Percentiles rank a stretch among this genome's conserved stretches.
These are phyloP conservation scores for Macrophomina phaseolina DNA, from an alignment of 2,329 filamentous ascomycete species.

Conservation along the genomic window DNA sequence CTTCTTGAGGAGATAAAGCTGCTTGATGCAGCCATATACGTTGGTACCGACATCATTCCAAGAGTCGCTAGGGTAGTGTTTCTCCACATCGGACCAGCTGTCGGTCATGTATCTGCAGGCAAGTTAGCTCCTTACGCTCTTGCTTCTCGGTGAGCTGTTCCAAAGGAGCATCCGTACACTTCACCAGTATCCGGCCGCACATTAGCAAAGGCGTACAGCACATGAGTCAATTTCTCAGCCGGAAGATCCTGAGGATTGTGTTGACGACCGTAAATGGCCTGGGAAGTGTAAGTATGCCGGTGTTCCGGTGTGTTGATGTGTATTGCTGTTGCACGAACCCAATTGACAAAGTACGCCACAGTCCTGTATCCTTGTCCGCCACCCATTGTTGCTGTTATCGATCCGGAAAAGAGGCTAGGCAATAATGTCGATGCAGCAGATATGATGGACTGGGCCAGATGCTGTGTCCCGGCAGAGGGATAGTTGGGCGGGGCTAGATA, in stretches of 20 bases:
- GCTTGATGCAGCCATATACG: constrained; percentile 78
- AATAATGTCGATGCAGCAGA: neutral
- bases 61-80: constrained; percentile 71
- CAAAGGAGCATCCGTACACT: constrained; percentile 43
- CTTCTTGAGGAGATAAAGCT: constrained; percentile 78
- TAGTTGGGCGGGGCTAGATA: constrained; percentile 14
- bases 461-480: constrained; percentile 8
- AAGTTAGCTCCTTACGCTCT: neutral
- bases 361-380: constrained; percentile 61
- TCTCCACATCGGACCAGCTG: constrained; percentile 70
- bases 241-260: constrained; percentile 86
- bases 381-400: constrained; percentile 31
- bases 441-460: neutral
- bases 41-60: constrained; percentile 71
- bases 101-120: constrained; percentile 65
- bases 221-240: constrained; percentile 79
- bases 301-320: neutral
- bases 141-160: neutral
- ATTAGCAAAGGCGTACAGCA: constrained; percentile 92
- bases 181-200: constrained; percentile 79
- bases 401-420: neutral
- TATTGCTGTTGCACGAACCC: constrained; percentile 45
- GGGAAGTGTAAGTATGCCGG: neutral
- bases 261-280: constrained; percentile 85
- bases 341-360: constrained; percentile 78